A percentile compares a stretch with the other conserved stretches of the same genome.
These are phyloP conservation scores for Coemansia umbellata DNA, from an alignment of 192 early-diverging fungal genomes.

Conservation along the genomic window DNA sequence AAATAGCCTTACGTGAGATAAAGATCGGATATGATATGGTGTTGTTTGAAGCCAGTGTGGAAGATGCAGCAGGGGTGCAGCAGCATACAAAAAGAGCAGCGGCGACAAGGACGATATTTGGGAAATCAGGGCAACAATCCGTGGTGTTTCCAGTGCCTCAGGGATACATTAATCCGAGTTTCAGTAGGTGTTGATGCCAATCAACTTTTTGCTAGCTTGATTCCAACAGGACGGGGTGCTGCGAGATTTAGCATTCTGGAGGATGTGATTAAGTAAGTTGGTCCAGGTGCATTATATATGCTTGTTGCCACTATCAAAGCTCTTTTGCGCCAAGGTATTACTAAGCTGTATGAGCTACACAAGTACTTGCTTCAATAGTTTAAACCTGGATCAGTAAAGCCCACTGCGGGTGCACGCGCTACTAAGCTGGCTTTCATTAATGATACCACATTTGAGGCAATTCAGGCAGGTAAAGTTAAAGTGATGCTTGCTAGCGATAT, in stretches of 20 bases:
- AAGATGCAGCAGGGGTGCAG: constrained; percentile 80
- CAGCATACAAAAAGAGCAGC: constrained; percentile 76
- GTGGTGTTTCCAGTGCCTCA: constrained; percentile 72
- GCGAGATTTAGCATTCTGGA: constrained; percentile 84
- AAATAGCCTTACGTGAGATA: constrained; percentile 80
- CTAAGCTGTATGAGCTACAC: constrained; percentile 93
- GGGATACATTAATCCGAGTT: constrained; percentile 78
- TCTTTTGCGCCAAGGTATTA: constrained; percentile 79
- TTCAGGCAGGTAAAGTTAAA: constrained; percentile 81
- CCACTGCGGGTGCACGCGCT: constrained; percentile 74
- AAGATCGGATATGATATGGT: constrained; percentile 79
- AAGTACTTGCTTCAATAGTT: constrained; percentile 60
- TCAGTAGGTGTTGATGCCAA: constrained; percentile 85
- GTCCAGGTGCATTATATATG: constrained; percentile 79
- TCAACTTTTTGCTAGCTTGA: too few species aligned
- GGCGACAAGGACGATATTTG: constrained; percentile 67
- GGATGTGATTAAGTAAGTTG: constrained; percentile 82
- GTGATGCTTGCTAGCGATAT: constrained; percentile 83
- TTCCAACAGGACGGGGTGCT: constrained; percentile 86
- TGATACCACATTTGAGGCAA: constrained; percentile 86
- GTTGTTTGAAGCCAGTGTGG: constrained; percentile 78
- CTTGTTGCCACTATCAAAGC: constrained; percentile 87
- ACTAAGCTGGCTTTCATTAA: constrained; percentile 81
- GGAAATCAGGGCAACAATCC: constrained; percentile 39
- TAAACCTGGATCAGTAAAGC: constrained; percentile 60